These are phyloP conservation scores for Kodamaea jinghongensis DNA, from an alignment of 805 yeast genomes.

Conservation along the genomic window DNA sequence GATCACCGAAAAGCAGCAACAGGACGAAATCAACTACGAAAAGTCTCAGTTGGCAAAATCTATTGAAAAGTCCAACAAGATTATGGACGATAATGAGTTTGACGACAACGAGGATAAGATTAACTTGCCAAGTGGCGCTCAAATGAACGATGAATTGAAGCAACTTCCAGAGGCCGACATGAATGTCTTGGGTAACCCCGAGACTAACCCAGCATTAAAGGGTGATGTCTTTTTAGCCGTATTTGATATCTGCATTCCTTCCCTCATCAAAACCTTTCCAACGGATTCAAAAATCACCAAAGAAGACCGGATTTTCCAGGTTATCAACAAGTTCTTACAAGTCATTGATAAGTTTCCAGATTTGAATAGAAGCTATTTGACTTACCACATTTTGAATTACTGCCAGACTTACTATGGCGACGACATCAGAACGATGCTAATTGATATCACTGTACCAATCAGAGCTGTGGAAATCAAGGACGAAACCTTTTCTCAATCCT, in stretches of 20 bases:
- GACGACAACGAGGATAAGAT: constrained; percentile 40
- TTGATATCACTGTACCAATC: constrained; percentile 66
- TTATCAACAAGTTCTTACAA: constrained; percentile 43
- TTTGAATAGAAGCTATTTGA: constrained; percentile 65
- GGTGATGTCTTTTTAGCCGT: constrained; percentile 47
- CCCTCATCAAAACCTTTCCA: constrained; percentile 25
- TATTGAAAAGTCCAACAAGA: constrained; percentile 27
- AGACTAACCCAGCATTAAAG: constrained; percentile 69
- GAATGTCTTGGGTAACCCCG: constrained; percentile 81
- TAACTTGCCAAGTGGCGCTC: constrained; percentile 51
- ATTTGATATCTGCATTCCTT: constrained; percentile 36
- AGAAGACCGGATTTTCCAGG: constrained; percentile 40
- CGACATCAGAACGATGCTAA: constrained; percentile 39
- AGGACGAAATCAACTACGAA: constrained; percentile 41
- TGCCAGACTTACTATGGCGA: constrained; percentile 43
- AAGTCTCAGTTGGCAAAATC: constrained; percentile 33
- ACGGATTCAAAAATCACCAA: constrained; percentile 21
- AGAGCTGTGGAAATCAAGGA: constrained; percentile 46
- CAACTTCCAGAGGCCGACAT: constrained; percentile 84
- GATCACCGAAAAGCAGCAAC: constrained; percentile 69
- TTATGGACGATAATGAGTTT: constrained; percentile 17
- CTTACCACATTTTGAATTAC: constrained; percentile 59
- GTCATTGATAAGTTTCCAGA: constrained; percentile 69
- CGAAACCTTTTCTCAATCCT: constrained; percentile 50
- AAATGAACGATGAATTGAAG: constrained; percentile 59